Evolutionary conservation across 129 eudicot genomes (phyloP).

Genomic region (Artemisia argyi): DNA sequence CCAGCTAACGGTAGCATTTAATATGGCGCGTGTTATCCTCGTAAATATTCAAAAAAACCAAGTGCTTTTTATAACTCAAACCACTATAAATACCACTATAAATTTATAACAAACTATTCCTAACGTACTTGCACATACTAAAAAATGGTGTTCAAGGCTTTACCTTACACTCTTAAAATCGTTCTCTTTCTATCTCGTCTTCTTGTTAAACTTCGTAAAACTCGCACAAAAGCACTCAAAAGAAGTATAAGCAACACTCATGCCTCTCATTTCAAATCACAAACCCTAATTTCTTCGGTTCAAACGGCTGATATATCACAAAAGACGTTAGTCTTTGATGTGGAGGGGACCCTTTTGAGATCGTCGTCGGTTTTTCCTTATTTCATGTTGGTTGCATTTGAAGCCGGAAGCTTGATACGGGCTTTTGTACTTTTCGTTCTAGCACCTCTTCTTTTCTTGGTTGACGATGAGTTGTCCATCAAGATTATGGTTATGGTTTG

Average conservation of each 20-base stretch:
- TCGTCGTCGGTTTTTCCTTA: conserved; percentile 54
- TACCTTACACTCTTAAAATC: conserved; percentile 33
- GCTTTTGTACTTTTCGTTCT: conserved; percentile 43
- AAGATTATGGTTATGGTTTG: conserved; percentile 59
- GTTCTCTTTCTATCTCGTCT: conserved; percentile 33
- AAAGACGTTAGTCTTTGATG: conserved; percentile 32
- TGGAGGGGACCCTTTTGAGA: conserved; percentile 46
- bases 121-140: neutral
- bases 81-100: conserved; percentile 18
- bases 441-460: conserved; percentile 41
- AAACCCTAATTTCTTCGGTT: conserved; percentile 11
- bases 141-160: conserved; percentile 37
- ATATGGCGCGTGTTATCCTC: conserved; percentile 18
- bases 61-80: conserved; percentile 22
- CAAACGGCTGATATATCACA: conserved; percentile 18
- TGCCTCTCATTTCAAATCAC: conserved; percentile 19
- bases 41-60: neutral
- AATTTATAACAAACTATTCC: conserved; percentile 15
- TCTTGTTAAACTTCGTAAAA: conserved; percentile 31
- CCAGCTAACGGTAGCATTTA: conserved; percentile 27
- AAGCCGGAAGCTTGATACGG: conserved; percentile 55
- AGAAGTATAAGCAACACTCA: conserved; percentile 43
- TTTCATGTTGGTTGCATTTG: conserved; percentile 69
- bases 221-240: conserved; percentile 34
- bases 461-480: conserved; percentile 25